phyloP scores from a whole-genome alignment of 83 land plant genomes.

The Diphasiastrum complanatum region DNA sequence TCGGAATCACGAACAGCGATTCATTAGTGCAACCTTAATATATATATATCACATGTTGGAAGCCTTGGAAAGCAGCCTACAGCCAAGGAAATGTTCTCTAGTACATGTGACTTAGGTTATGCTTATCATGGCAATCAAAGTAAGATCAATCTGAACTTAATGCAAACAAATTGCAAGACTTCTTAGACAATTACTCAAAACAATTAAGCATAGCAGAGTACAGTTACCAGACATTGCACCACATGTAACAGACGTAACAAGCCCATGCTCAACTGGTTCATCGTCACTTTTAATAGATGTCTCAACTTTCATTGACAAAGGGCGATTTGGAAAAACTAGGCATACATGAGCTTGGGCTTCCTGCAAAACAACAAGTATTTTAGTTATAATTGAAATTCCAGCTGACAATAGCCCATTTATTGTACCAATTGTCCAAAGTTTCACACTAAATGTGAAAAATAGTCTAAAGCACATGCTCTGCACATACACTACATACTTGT shows the following conservation, averaged over 20 bases:
- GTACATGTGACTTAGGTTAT: too few species aligned
- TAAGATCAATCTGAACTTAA: conserved; percentile 4
- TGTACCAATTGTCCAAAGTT: background rate
- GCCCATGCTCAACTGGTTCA: conserved; percentile 57
- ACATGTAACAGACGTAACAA: conserved; percentile 60
- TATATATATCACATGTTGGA: background rate
- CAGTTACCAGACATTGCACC: conserved; percentile 80
- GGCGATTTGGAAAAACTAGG: conserved; percentile 60
- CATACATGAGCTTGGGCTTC: conserved; percentile 46
- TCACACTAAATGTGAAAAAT: background rate
- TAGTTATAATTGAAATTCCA: too few species aligned
- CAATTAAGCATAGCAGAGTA: too few species aligned
- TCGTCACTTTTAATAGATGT: conserved; percentile 28
- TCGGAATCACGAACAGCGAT: background rate
- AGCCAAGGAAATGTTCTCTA: too few species aligned
- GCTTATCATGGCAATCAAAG: too few species aligned
- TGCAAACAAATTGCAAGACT: too few species aligned
- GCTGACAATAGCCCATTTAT: background rate
- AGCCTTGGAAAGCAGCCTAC: too few species aligned
- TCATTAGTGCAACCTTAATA: background rate
- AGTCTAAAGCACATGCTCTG: too few species aligned
- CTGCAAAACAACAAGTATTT: conserved; percentile 43
- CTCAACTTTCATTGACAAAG: conserved; percentile 36
- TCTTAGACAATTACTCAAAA: too few species aligned
- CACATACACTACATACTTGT: too few species aligned